These are phyloP conservation scores for Lasiosphaeria miniovina DNA, from an alignment of 495 filamentous ascomycete genomes.

Conservation along the genomic window DNA sequence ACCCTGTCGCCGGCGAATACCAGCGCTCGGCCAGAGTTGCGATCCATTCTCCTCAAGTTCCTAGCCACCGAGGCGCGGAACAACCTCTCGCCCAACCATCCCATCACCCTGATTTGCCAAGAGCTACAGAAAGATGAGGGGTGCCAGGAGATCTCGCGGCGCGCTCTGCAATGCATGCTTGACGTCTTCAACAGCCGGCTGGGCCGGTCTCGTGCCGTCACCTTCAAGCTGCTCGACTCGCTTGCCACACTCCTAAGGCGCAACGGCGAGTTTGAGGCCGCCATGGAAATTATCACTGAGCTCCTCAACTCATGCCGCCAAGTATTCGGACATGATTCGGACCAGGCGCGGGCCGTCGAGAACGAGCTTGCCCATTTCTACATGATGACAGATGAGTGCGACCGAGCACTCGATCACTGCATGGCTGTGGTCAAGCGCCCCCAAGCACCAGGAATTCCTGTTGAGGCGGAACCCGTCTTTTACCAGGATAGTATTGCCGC, in stretches of 20 bases:
- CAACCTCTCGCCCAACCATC: slow-evolving; percentile 27
- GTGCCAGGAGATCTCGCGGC: slow-evolving; percentile 32
- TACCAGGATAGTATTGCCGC: slow-evolving; percentile 31
- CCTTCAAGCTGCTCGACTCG: slow-evolving; percentile 33
- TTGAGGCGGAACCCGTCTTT: slow-evolving; percentile 13
- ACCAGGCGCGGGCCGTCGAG: slow-evolving; percentile 27
- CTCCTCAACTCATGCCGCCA: slow-evolving; percentile 25
- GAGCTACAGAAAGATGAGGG: slow-evolving; percentile 26
- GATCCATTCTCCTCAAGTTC: slow-evolving; percentile 27
- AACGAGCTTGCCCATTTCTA: slow-evolving; percentile 33
- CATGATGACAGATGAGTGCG: slow-evolving; percentile 27
- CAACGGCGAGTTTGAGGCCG: slow-evolving; percentile 29
- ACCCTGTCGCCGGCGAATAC: slow-evolving; percentile 31
- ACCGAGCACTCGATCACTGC: slow-evolving; percentile 27
- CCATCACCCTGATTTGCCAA: slow-evolving; percentile 29
- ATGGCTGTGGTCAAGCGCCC: slow-evolving; percentile 29
- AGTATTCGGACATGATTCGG: slow-evolving; percentile 26
- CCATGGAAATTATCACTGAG: slow-evolving; percentile 29
- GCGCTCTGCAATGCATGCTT: slow-evolving; percentile 34
- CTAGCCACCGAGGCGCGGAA: slow-evolving; percentile 26
- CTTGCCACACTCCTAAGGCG: slow-evolving; percentile 33
- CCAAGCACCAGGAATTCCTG: background rate
- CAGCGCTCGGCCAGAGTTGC: slow-evolving; percentile 30
- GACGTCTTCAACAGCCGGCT: slow-evolving; percentile 31
- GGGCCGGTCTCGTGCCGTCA: slow-evolving; percentile 28